Base-by-base conservation (phyloP, 176 grass and related monocot genomes). In the Cocos nucifera region DNA sequence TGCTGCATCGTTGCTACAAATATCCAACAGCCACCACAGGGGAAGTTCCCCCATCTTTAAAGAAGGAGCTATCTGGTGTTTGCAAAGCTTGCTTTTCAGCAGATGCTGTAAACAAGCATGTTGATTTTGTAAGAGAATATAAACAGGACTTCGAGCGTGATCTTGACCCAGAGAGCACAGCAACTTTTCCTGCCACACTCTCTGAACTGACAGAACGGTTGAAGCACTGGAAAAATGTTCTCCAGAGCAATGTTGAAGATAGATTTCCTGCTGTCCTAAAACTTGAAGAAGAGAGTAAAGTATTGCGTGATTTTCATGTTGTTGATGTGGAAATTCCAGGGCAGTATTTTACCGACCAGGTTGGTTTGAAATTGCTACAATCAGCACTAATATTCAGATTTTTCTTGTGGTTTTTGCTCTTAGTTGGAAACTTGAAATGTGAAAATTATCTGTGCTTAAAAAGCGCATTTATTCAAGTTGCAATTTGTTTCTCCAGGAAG, bases 141-240 rank as follows among this genome's bases (percentile, higher is more conserved):
- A 98, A 98, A 75, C 81, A 85, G 63, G 93, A 98, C 23, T 98
- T 98, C 69, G 93, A 98, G 53, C 87, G 81, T 69, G 84, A 92
- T 77, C 87, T 98, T 78, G 93, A 98, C 61, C 93, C 93, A 51
- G 93, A 98, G 65, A 91, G 84, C 19, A 86, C 87, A 71, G 80
- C 87, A 69, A 98, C 93, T 55, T 98, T 98, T 57, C 93, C 93
- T 1, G 79, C 87, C 68, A 92, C 87, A 3, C 81, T 98, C 17
- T 73, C 93, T 57, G 88, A 98, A 63, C 70, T 98, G 60, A 98
- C 93, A 17, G 84, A 92, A 70, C 80, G 93, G 66, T 65, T 98
- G 67, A 98, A 98, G 77, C 87, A 98, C 71, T 98, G 93, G 93
- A 98, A 98, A 76, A 98, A 92, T 77, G 19, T 98, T 83, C 84